These are phyloP conservation scores for Botryotinia convoluta DNA, from an alignment of 2,329 filamentous ascomycete species.

Conservation along the genomic window DNA sequence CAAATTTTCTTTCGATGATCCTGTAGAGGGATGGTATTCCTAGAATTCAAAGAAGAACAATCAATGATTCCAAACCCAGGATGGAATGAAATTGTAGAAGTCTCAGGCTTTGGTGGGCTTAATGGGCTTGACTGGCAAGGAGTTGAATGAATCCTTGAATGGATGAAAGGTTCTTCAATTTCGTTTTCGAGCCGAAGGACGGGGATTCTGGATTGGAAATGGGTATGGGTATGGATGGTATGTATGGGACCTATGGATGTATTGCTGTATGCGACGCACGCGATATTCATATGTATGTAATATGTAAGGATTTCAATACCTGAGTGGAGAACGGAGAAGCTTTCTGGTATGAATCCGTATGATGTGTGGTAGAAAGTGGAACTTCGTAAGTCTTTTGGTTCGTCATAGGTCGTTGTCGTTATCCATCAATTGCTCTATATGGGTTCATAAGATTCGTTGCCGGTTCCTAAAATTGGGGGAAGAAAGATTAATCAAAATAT, in stretches of 20 bases:
- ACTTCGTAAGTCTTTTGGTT: not conserved
- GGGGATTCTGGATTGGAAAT: conserved; percentile 7
- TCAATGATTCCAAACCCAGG: conserved; percentile 7
- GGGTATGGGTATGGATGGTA: conserved; percentile 2
- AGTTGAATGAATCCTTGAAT: conserved; percentile 1
- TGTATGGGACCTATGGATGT: not conserved
- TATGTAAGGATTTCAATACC: not conserved
- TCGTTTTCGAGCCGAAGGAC: conserved; percentile 7
- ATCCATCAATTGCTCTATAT: conserved; percentile 1
- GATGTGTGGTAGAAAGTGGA: not conserved
- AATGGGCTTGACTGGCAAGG: not conserved
- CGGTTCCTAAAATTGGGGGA: not conserved
- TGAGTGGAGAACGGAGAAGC: conserved; percentile 12
- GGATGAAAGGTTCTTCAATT: not conserved
- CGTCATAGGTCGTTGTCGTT: conserved; percentile 14
- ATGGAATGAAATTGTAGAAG: not conserved
- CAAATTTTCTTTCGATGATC: not conserved
- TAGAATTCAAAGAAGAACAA: not conserved
- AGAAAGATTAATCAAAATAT: not conserved
- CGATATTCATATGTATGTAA: not conserved
- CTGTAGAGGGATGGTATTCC: not conserved
- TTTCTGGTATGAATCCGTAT: not conserved
- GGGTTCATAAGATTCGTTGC: not conserved
- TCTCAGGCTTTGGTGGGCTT: not conserved
- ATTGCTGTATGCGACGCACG: not conserved